These are phyloP conservation scores for Garcia nutans DNA, from an alignment of 345 rosid species.

Conservation along the genomic window DNA sequence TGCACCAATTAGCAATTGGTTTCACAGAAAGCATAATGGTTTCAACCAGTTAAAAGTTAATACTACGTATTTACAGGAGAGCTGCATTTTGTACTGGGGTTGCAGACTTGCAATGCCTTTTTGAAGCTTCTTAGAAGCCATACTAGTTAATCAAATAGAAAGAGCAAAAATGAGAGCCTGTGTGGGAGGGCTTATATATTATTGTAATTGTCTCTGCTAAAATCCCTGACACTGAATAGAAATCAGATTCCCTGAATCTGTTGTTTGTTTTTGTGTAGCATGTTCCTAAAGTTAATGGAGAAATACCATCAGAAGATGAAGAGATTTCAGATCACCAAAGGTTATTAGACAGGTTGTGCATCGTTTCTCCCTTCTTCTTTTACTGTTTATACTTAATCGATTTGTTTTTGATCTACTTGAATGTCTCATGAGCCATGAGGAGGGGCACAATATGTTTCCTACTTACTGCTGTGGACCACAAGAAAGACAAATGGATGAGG, in stretches of 20 bases:
- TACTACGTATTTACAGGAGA: background rate
- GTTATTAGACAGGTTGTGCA: constrained; percentile 52
- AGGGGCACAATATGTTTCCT: background rate
- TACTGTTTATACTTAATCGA: background rate
- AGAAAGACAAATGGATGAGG: background rate
- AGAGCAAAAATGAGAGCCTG: too few species aligned
- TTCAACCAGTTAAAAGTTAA: background rate
- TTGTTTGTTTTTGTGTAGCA: constrained; percentile 55
- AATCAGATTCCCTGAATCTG: background rate
- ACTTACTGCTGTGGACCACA: background rate
- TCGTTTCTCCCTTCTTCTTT: background rate
- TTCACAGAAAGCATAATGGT: background rate
- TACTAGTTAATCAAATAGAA: background rate
- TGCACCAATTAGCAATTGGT: background rate
- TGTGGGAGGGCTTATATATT: too few species aligned
- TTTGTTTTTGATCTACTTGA: background rate
- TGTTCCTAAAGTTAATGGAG: constrained; percentile 86
- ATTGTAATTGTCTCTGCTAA: background rate
- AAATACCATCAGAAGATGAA: constrained; percentile 89
- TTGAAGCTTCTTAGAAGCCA: background rate
- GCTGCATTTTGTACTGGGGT: background rate
- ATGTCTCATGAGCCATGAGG: background rate
- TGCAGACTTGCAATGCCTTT: background rate
- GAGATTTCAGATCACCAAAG: constrained; percentile 92
- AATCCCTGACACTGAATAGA: background rate